Base-by-base conservation (phyloP, 306 rosid species). In the Rubus idaeus region DNA sequence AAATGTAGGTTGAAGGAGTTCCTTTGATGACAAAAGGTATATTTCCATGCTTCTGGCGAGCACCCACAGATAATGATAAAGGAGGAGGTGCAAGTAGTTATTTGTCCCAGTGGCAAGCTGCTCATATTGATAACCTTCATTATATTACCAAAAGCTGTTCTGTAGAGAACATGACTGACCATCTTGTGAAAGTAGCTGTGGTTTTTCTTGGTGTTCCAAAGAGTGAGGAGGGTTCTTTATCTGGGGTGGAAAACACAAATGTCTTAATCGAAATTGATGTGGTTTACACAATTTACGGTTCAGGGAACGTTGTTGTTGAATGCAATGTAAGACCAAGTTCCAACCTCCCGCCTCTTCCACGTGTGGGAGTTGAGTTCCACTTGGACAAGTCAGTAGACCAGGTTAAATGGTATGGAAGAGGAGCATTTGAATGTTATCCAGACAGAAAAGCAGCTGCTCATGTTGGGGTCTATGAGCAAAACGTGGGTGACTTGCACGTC, bases 401-500 rank as follows among this genome's bases (percentile, higher is more conserved):
- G 80, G 75, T 89, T 20, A 78, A 60, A 46, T 95, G 98, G 97
- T 95, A 92, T 17, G 98, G 98, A 77, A 89, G 93, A 90, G 98
- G 98, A 18, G 97, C 96, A 17, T 90, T 92, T 52, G 98, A 95
- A 84, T 92, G 97, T 67, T 92, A 92, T 83, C 97, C 97, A 0
- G 98, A 92, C 84, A 83, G 98, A 75, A 95, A 92, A 81, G 96
- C 91, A 21, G 91, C 93, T n/a, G 97, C 98, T 13, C 93, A 89
- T 64, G 88, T 92, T 39, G 93, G 83, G 30, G 74, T 90, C 53
- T 92, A 92, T 16, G 91, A 92, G 84, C 75, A 80, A 75, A 89
- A 72, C 51, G 89, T 92, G 35, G 75, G 78, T 40, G 93, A 92
- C 76, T 74, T 95, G 96, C 96, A 95, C 73, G 97, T 92, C 82